Evolutionary conservation across 305 asterid genomes (phyloP).

Genomic region (Fraxinus sp.): DNA sequence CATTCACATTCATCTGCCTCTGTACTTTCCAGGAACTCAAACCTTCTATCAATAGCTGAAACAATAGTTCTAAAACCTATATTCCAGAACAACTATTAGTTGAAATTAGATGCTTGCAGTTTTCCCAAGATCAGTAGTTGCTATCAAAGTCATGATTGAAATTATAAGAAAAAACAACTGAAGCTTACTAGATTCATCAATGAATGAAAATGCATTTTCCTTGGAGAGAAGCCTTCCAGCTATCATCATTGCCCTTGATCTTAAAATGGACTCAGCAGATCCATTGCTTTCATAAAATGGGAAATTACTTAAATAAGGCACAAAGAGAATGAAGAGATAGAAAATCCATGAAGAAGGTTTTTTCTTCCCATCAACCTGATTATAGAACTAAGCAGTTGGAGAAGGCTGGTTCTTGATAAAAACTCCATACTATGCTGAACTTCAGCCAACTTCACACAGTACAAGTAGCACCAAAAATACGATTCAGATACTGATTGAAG

Average conservation of each 20-base stretch:
- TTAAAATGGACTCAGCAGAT: constrained; percentile 69
- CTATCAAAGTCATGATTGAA: neutral
- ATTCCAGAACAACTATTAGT: constrained; percentile 28
- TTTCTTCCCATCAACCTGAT: constrained; percentile 54
- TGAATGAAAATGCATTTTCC: constrained; percentile 64
- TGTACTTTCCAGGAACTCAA: constrained; percentile 52
- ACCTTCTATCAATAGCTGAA: constrained; percentile 68
- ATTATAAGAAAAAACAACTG: constrained; percentile 7
- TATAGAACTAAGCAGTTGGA: constrained; percentile 74
- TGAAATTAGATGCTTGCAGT: constrained; percentile 5
- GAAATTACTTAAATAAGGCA: constrained; percentile 11
- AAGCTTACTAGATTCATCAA: constrained; percentile 69
- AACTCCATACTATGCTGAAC: constrained; percentile 73
- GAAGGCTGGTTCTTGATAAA: constrained; percentile 68
- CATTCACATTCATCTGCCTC: constrained; percentile 86
- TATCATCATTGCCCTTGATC: constrained; percentile 91
- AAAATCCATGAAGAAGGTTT: constrained; percentile 5
- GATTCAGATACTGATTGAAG: constrained; percentile 15
- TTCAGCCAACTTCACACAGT: constrained; percentile 71
- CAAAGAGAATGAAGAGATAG: constrained; percentile 6
- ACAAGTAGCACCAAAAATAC: constrained; percentile 16
- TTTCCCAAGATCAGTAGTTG: constrained; percentile 2
- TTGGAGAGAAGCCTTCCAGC: constrained; percentile 86
- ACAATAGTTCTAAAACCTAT: constrained; percentile 60
- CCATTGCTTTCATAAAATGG: constrained; percentile 45